These are phyloP conservation scores for Tarenaya hassleriana DNA, from an alignment of 345 rosid species.

Conservation along the genomic window DNA sequence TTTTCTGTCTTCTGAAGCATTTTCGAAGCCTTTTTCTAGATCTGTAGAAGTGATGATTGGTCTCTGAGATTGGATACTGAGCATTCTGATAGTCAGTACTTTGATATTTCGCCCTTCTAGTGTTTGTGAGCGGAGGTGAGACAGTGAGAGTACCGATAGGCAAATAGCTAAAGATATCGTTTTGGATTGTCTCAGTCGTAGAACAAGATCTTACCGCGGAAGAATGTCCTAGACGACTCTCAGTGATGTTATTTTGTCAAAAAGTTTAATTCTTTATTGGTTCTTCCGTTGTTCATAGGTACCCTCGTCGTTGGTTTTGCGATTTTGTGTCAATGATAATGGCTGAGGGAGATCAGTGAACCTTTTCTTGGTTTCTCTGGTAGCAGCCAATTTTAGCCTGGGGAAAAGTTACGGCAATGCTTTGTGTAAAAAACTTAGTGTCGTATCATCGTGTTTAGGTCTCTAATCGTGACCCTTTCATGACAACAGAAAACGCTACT, in stretches of 20 bases:
- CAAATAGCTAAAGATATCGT: slow-evolving; percentile 3
- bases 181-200: slow-evolving; percentile 1
- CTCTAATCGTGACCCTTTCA: slow-evolving; percentile 11
- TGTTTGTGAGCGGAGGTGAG: too few relatives aligned
- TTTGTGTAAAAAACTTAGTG: neutral
- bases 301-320: too few relatives aligned
- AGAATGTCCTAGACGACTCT: too few relatives aligned
- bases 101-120: neutral
- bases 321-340: too few relatives aligned
- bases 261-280: slow-evolving; percentile 5
- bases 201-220: slow-evolving; percentile 1
- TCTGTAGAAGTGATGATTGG: slow-evolving; percentile 2
- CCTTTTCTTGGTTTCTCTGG: slow-evolving; percentile 9
- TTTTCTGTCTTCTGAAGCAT: neutral
- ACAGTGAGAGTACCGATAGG: neutral
- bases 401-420: too few relatives aligned
- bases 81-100: neutral
- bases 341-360: too few relatives aligned
- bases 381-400: slow-evolving; percentile 1
- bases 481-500: neutral
- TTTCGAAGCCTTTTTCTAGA: neutral
- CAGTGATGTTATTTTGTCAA: neutral
- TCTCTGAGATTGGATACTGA: neutral
- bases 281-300: neutral
- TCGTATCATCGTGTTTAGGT: neutral